Percentiles rank a stretch among this genome's conserved stretches.
These are phyloP conservation scores for Heritiera littoralis DNA, from an alignment of 345 rosid species.

Conservation along the genomic window DNA sequence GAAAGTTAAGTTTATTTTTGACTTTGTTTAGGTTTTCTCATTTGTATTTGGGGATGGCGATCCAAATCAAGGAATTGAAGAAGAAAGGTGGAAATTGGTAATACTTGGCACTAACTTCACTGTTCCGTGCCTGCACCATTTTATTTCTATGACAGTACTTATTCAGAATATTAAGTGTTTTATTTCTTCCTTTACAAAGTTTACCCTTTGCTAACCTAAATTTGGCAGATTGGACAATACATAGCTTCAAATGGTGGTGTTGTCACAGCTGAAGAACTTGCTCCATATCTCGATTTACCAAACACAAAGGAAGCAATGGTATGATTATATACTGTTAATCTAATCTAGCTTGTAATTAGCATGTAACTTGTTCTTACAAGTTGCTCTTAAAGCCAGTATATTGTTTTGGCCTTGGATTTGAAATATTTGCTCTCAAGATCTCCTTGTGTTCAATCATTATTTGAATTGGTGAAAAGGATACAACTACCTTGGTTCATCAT, in stretches of 20 bases:
- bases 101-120: constrained; percentile 53
- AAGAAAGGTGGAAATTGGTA: constrained; percentile 99
- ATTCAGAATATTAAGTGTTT: background rate
- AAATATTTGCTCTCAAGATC: constrained; percentile 6
- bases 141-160: constrained; percentile 11
- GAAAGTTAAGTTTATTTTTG: constrained; percentile 13
- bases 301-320: constrained; percentile 35
- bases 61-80: constrained; percentile 96
- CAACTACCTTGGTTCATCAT: background rate
- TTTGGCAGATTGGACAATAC: constrained; percentile 84
- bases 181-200: constrained; percentile 20
- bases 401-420: constrained; percentile 16
- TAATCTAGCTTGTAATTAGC: constrained; percentile 12
- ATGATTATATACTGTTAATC: constrained; percentile 28
- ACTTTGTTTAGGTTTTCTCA: constrained; percentile 70
- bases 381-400: constrained; percentile 13
- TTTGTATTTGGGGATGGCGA: constrained; percentile 98
- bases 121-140: constrained; percentile 45
- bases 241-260: constrained; percentile 94
- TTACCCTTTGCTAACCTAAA: background rate
- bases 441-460: background rate
- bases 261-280: constrained; percentile 85
- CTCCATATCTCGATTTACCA: constrained; percentile 67
- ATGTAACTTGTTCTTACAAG: constrained; percentile 1
- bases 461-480: background rate